Conservation (phyloP, 2,329 filamentous ascomycete genomes). For the Aspergillus ustus region DNA sequence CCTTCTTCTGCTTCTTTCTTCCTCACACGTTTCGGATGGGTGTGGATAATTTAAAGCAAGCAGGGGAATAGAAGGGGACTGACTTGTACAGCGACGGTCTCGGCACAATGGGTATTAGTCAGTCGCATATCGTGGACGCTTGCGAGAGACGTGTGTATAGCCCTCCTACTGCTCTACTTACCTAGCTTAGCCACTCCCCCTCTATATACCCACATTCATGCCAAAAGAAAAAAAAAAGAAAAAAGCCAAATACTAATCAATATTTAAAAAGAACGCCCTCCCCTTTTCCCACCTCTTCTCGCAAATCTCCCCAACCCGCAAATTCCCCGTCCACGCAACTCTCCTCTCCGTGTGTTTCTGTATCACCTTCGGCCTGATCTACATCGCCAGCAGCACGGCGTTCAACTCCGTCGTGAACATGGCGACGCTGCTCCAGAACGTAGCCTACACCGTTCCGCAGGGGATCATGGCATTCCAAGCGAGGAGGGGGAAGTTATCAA, state of each 20-base stretch:
- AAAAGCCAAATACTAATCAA: neutral
- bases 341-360: constrained; percentile 31
- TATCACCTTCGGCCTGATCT: constrained; percentile 37
- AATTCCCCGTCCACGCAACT: constrained; percentile 34
- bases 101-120: constrained; percentile 21
- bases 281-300: constrained; percentile 18
- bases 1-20: constrained; percentile 27
- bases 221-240: too few species aligned
- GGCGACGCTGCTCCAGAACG: constrained; percentile 37
- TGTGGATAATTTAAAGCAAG: too few species aligned
- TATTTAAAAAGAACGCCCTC: constrained; percentile 12
- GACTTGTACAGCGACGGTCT: constrained; percentile 13
- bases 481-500: constrained; percentile 26
- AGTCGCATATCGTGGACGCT: constrained; percentile 24
- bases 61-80: neutral
- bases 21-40: neutral
- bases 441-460: constrained; percentile 49
- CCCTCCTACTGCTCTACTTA: too few species aligned
- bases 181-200: too few species aligned
- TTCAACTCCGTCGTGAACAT: constrained; percentile 45
- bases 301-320: constrained; percentile 18
- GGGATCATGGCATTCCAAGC: constrained; percentile 48
- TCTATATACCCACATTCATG: neutral
- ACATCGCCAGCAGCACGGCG: constrained; percentile 35
- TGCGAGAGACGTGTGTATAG: constrained; percentile 15